Evolutionary conservation across 2,329 filamentous ascomycete genomes (phyloP), one percentile per base, ranked within the genome.

Genomic region (Phialemoniopsis sp.): DNA sequence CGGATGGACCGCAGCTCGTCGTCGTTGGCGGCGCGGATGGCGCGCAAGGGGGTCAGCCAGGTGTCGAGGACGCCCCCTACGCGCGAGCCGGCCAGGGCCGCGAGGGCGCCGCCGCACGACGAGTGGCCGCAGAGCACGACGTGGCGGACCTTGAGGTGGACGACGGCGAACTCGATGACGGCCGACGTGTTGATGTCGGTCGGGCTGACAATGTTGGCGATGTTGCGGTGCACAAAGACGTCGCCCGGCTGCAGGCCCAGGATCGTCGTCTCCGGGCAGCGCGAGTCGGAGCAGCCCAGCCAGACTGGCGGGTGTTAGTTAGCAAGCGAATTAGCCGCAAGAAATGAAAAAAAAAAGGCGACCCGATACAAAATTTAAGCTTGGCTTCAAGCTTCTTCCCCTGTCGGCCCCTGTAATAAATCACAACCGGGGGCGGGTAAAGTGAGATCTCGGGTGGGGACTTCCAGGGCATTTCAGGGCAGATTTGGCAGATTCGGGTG

Each of bases 141-240:
- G 61, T 87, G 81, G 59, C 82, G 73, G 50, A 87, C 82, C 51
- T 83, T 79, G 29, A 94, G 68, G 57, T 86, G 72, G 41, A 66
- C 68, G 43, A 94, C 86, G 32, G 87, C 85, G 58, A 84, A 94
- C 57, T 91, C 83, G 56, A 94, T 82, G 34, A 91, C 87, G 40
- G 80, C 78, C 10, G 80, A 73, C 28, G 82, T 81, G 66, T 80
- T 87, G 59, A 91, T 76, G 59, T 95, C 89, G 52, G 80, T 81
- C 15, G 81, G 69, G 41, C 81, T 80, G 46, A 94, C 67, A 55
- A 91, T 79, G 68, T 94, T 94, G 63, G 87, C 88, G 59, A 95
- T 90, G 70, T 94, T 94, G 58, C 89, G 85, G 70, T 94, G 88
- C 38, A 89, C 85, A 60, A 94, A 94, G 50, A 94, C 82, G 53